phyloP scores from a whole-genome alignment of 306 rosid genomes.

The Vigna radiata region DNA sequence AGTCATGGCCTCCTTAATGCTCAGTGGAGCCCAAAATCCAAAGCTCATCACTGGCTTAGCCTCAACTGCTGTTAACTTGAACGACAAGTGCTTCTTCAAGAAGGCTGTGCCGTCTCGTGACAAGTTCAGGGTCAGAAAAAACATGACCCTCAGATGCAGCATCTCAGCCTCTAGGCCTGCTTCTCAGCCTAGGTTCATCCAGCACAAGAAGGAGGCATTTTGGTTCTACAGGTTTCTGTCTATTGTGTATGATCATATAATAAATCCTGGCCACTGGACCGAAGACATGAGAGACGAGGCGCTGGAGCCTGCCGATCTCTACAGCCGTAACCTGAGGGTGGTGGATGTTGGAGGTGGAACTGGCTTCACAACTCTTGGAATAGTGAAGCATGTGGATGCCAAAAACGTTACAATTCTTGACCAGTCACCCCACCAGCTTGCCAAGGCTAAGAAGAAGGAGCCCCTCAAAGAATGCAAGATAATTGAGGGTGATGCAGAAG shows the following conservation, averaged over 20 bases:
- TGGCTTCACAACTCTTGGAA: constrained; percentile 26
- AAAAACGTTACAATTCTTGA: constrained; percentile 30
- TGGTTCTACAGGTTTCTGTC: constrained; percentile 30
- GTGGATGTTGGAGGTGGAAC: constrained; percentile 30
- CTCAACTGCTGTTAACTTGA: constrained; percentile 28
- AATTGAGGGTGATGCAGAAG: constrained; percentile 22
- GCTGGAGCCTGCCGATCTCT: constrained; percentile 19
- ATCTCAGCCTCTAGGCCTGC: neutral
- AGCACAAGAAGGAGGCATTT: constrained; percentile 27
- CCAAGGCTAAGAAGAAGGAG: constrained; percentile 21
- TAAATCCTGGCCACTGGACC: neutral
- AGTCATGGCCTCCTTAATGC: constrained; percentile 54
- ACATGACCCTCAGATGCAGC: neutral
- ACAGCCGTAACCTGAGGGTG: neutral
- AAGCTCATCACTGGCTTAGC: constrained; percentile 50
- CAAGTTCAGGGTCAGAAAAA: constrained; percentile 32
- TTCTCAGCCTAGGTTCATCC: constrained; percentile 26
- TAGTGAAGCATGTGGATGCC: constrained; percentile 21
- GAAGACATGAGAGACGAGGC: constrained; percentile 26
- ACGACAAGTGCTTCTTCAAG: constrained; percentile 38
- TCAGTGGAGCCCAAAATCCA: constrained; percentile 59
- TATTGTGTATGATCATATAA: constrained; percentile 25
- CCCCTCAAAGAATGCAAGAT: constrained; percentile 18
- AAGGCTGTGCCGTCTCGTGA: constrained; percentile 47
- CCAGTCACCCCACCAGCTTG: constrained; percentile 21